Base-by-base conservation (phyloP, 768 basidiomycete genomes). In the Mycena pura region DNA sequence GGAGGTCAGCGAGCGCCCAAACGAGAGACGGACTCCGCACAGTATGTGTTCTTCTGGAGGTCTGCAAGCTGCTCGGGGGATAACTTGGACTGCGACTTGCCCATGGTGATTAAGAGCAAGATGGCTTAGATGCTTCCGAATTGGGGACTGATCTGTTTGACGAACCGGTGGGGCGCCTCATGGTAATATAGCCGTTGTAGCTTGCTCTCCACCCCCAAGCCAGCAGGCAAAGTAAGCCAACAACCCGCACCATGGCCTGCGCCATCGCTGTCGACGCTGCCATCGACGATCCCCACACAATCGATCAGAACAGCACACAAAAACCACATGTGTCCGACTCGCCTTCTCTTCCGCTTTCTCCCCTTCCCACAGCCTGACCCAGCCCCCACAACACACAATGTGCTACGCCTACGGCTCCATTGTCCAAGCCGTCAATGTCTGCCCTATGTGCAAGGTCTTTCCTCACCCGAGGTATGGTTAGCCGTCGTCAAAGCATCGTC, bases 41-140 rank as follows among this genome's bases (percentile, higher is more conserved):
- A 99, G 74, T 99, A 96, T 0, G 97, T 99, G 77, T 95, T 92
- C 86, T 95, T 96, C 80, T 99, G 96, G 49, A 99, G 88, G 71
- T 96, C 94, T 17, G 89, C 82, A 62, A 99, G 88, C 77, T 99
- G 94, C 62, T 99, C 96, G 40, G 91, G 88, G 14, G 93, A 90
- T 44, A 99, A 86, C 77, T 99, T 99, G 68, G 90, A 92, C 77
- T 98, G 95, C 31, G 93, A 91, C 81, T 98, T 98, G 77, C 97
- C 97, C 97, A 98, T 98, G 74, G 74, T 84, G 74, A 78, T 64
- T 63, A 43, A 22, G 57, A 57, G 63, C 54, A 57, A 70, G 64
- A 65, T 45, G 63, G 68, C 62, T 60, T 60, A 46, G 56, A 2
- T 3, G 43, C 1, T 21, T 25, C 45, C 47, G 22, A 28, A 45